A percentile compares a stretch with the other conserved stretches of the same genome.
These are phyloP conservation scores for Pezicula neosporulosa DNA, from an alignment of 2,329 filamentous ascomycete species.

Conservation along the genomic window DNA sequence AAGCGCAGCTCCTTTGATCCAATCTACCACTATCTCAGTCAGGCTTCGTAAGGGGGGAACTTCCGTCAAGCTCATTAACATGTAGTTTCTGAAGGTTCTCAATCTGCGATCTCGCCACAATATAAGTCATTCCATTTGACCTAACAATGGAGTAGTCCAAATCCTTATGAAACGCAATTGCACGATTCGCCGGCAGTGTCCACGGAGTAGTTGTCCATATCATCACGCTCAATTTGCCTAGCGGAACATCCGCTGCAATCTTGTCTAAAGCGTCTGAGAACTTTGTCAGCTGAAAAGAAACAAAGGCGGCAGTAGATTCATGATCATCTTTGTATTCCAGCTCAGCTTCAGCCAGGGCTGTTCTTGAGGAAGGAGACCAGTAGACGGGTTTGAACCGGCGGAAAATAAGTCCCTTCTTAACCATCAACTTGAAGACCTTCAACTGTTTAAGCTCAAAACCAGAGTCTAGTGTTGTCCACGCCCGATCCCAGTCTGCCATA, in stretches of 20 bases:
- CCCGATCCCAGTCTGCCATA: slow-evolving; percentile 76
- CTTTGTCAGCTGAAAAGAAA: slow-evolving; percentile 68
- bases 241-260: slow-evolving; percentile 32
- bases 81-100: slow-evolving; percentile 50
- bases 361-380: slow-evolving; percentile 78
- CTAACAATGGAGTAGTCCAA: slow-evolving; percentile 70
- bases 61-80: slow-evolving; percentile 21
- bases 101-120: slow-evolving; percentile 71
- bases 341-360: slow-evolving; percentile 80
- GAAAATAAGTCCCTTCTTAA: slow-evolving; percentile 70
- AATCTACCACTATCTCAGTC: slow-evolving; percentile 47
- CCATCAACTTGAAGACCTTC: slow-evolving; percentile 71
- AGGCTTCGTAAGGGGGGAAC: slow-evolving; percentile 2
- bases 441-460: slow-evolving; percentile 74
- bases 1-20: slow-evolving; percentile 63
- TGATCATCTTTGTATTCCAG: slow-evolving; percentile 79
- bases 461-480: slow-evolving; percentile 77
- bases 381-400: slow-evolving; percentile 79
- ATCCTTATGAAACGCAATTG: slow-evolving; percentile 76
- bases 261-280: slow-evolving; percentile 39
- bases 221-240: slow-evolving; percentile 63
- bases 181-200: slow-evolving; percentile 91
- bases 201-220: slow-evolving; percentile 99
- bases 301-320: slow-evolving; percentile 68
- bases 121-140: slow-evolving; percentile 52